A percentile compares a stretch with the other conserved stretches of the same genome.
Evolutionary conservation across 805 yeast species (phyloP).

Genomic region (Ogataea allantospora): DNA sequence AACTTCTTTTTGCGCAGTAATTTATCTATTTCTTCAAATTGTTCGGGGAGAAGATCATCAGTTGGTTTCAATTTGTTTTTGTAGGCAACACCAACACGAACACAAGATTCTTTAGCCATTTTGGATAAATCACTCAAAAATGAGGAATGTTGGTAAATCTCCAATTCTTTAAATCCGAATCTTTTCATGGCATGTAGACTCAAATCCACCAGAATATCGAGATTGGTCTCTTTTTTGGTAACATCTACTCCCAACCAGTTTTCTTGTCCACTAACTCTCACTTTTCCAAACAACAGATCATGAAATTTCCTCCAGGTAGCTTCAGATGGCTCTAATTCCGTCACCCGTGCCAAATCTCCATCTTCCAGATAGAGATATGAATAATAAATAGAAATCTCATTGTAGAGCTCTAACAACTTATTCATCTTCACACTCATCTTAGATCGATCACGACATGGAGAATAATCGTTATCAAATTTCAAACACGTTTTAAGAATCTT

Average conservation of each 20-base stretch:
- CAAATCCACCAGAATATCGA: constrained; percentile 27
- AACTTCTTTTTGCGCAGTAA: constrained; percentile 26
- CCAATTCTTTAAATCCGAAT: constrained; percentile 25
- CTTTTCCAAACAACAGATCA: constrained; percentile 30
- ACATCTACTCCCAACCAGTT: constrained; percentile 21
- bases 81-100: constrained; percentile 9
- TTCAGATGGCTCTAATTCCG: constrained; percentile 39
- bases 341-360: constrained; percentile 28
- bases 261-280: constrained; percentile 22
- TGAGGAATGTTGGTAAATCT: constrained; percentile 20
- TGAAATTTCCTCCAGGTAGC: constrained; percentile 42
- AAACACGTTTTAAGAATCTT: constrained; percentile 52
- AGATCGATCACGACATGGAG: constrained; percentile 54
- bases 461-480: constrained; percentile 71
- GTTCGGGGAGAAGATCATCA: constrained; percentile 16
- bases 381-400: constrained; percentile 44
- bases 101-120: constrained; percentile 22
- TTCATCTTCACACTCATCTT: constrained; percentile 50
- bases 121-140: constrained; percentile 24
- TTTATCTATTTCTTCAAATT: constrained; percentile 16
- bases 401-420: constrained; percentile 38
- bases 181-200: constrained; percentile 12
- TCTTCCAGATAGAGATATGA: constrained; percentile 35
- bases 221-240: constrained; percentile 21
- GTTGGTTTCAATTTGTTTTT: constrained; percentile 9